Evolutionary conservation across 169 alveolate genomes (phyloP), one percentile per base, ranked within the genome.

Genomic region (Eimeria sp.): DNA sequence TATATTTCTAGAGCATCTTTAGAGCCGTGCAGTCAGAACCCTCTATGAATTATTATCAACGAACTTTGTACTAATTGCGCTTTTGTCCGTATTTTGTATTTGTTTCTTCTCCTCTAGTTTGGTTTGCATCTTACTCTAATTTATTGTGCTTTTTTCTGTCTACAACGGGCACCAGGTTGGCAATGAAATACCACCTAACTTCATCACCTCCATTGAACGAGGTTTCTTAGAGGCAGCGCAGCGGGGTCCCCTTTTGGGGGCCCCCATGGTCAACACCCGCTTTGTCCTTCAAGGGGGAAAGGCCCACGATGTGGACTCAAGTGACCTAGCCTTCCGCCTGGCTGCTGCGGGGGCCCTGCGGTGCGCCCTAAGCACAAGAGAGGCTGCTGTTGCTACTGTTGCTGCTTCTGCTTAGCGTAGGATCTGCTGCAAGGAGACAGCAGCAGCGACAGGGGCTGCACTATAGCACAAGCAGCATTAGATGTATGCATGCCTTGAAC

Each of bases 271-370:
- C 89, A 98, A 99, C 96, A 95, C 97, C 95, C 98, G 98, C 78
- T 98, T 98, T 97, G 99, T 98, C 45, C 89, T 99, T 86, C 96
- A 95, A 57, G 99, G 98, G 78, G 99, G 99, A 58, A 97, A 98
- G 93, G 98, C 99, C 47, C 99, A 99, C 97, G 99, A 97, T 72
- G 99, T 98, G 61, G 99, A 99, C 95, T 98, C 99, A 87, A 97
- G 98, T 49, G 99, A 99, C 75, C 92, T 98, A 76, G 99, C 99
- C 61, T 99, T 99, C 97, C 98, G 98, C 96, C 97, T 97, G 87
- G 99, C 99, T 18, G 99, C 99, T 61, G 98, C 97, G 86, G 98
- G 98, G 30, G 98, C 99, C 30, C 98, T 98, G 83, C 94, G 97
- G 93, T 96, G 98, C 54, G 98, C 61, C 61, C 61, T 1, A 54